Evolutionary conservation across 2,329 filamentous ascomycete species (phyloP).

Genomic region (Fusarium circinatum): DNA sequence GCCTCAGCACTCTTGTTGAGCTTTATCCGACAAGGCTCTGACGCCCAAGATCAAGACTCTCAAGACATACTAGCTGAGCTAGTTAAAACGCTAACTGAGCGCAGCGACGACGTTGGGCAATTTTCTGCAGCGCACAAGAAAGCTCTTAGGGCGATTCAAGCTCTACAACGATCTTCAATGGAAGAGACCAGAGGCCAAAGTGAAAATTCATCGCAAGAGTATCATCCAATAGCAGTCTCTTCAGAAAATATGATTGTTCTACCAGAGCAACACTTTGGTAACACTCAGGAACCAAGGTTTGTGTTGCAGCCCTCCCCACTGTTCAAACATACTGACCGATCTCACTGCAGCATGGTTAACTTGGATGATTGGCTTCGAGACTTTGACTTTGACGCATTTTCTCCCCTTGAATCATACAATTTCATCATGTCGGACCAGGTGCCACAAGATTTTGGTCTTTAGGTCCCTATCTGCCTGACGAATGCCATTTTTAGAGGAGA

Average conservation of each 20-base stretch:
- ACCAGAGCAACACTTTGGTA: not conserved
- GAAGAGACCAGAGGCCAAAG: not conserved
- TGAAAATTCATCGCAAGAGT: not conserved
- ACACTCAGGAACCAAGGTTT: constrained; percentile 3
- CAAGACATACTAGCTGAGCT: constrained; percentile 29
- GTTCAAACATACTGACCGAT: not conserved
- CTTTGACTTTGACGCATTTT: constrained; percentile 26
- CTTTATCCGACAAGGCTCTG: constrained; percentile 12
- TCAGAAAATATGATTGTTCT: not conserved
- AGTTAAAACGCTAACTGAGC: constrained; percentile 12
- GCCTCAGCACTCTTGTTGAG: constrained; percentile 29
- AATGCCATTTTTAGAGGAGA: not conserved
- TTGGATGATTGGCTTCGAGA: constrained; percentile 28
- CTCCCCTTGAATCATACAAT: constrained; percentile 29
- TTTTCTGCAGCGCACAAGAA: constrained; percentile 29
- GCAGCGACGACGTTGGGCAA: constrained; percentile 1
- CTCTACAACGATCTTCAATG: constrained; percentile 5
- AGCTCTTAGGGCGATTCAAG: constrained; percentile 22
- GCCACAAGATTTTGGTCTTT: not conserved
- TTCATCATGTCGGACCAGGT: constrained; percentile 30
- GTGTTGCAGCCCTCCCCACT: not conserved
- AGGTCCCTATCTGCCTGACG: not conserved
- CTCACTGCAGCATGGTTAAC: not conserved
- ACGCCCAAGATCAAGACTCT: not conserved
- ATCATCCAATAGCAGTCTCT: no score